Evolutionary conservation across 345 rosid species (phyloP).

Genomic region (Dipteronia dyeriana): DNA sequence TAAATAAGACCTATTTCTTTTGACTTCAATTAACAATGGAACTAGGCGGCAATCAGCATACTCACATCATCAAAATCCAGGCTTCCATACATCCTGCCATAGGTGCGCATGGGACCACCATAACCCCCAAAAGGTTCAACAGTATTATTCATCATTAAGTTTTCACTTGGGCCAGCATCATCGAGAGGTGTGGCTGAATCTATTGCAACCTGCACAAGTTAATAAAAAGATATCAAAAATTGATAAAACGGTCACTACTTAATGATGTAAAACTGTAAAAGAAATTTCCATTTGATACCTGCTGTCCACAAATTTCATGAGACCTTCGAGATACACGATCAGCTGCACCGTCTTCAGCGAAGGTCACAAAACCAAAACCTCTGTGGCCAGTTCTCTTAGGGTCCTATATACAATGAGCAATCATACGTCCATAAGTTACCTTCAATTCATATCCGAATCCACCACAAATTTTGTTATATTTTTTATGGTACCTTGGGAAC

Average conservation of each 20-base stretch:
- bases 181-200: slow-evolving; percentile 96
- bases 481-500: slow-evolving; percentile 70
- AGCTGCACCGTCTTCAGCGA: slow-evolving; percentile 93
- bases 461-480: background rate
- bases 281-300: slow-evolving; percentile 45
- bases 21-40: background rate
- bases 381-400: slow-evolving; percentile 96
- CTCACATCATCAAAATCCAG: slow-evolving; percentile 74
- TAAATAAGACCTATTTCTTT: background rate
- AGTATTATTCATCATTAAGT: slow-evolving; percentile 46
- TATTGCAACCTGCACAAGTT: slow-evolving; percentile 74
- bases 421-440: slow-evolving; percentile 3
- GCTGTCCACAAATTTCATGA: slow-evolving; percentile 97
- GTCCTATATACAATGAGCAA: slow-evolving; percentile 48
- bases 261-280: background rate
- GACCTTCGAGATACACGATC: slow-evolving; percentile 89
- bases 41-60: background rate
- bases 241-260: background rate
- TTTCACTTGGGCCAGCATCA: slow-evolving; percentile 70
- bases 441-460: background rate
- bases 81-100: slow-evolving; percentile 81
- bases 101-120: slow-evolving; percentile 84
- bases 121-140: slow-evolving; percentile 69
- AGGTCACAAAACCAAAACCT: slow-evolving; percentile 96
- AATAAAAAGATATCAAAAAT: slow-evolving; percentile 4